Evolutionary conservation across 139 green algal species (phyloP).

Genomic region (Mesostigma viride): DNA sequence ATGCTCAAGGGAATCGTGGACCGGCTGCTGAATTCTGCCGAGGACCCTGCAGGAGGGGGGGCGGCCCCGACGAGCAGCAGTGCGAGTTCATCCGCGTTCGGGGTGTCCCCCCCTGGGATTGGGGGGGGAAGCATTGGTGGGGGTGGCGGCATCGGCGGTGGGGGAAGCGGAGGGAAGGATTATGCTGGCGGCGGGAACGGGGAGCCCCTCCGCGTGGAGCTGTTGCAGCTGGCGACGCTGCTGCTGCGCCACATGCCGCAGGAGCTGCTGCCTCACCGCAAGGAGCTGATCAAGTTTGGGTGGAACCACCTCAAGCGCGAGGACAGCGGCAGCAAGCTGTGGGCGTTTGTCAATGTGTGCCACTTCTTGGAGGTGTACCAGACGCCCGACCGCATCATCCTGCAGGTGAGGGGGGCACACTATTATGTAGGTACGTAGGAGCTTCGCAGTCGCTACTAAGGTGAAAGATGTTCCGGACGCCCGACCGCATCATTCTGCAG

Average conservation of each 20-base stretch:
- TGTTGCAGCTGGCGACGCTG: conserved; percentile 64
- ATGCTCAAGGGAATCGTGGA: conserved; percentile 34
- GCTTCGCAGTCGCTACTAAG: too few species aligned
- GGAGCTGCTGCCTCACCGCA: conserved; percentile 46
- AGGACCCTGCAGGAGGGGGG: conserved; percentile 22
- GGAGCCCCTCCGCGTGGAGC: conserved; percentile 58
- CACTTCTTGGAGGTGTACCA: conserved; percentile 74
- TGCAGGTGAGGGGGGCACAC: conserved; percentile 47
- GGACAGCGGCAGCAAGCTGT: conserved; percentile 57
- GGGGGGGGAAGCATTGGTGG: too few species aligned
- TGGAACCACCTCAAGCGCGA: conserved; percentile 85
- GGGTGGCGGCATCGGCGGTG: too few species aligned
- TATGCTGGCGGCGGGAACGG: too few species aligned
- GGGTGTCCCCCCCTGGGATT: too few species aligned
- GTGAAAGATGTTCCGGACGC: conserved; percentile 52
- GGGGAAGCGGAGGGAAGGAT: too few species aligned
- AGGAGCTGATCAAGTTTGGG: conserved; percentile 79
- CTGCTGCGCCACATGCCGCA: conserved; percentile 55
- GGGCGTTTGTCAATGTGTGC: conserved; percentile 77
- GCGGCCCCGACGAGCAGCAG: too few species aligned
- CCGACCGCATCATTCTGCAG: conserved; percentile 73
- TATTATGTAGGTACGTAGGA: too few species aligned
- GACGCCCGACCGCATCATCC: conserved; percentile 68
- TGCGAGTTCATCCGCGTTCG: too few species aligned
- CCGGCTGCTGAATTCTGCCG: conserved; percentile 35